Percentiles rank a stretch among this genome's conserved stretches.
Evolutionary conservation across 306 rosid species (phyloP).

Genomic region (Herpetospermum pedunculosum): DNA sequence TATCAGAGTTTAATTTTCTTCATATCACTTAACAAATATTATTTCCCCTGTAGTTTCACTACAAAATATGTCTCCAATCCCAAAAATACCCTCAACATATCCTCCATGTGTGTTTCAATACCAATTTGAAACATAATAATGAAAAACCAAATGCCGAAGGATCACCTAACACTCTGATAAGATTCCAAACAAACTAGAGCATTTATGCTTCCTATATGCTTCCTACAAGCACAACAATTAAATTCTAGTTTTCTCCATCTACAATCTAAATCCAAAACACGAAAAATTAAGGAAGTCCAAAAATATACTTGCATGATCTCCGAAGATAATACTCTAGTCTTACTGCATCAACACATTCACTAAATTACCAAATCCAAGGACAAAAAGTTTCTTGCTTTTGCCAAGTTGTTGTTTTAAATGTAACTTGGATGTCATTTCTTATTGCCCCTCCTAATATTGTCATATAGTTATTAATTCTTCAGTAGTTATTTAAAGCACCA

Average conservation of each 20-base stretch:
- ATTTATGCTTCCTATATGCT: background rate
- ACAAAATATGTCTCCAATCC: background rate
- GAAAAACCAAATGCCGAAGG: background rate
- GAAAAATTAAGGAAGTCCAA: background rate
- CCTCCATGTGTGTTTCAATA: background rate
- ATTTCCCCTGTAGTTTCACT: background rate
- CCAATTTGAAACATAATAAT: background rate
- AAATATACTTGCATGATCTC: background rate
- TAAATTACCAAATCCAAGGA: background rate
- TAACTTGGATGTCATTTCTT: background rate
- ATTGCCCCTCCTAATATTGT: background rate
- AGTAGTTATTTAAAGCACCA: background rate
- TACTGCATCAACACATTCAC: background rate
- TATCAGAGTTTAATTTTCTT: background rate
- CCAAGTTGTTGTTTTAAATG: background rate
- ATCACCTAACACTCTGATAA: background rate
- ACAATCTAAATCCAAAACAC: background rate
- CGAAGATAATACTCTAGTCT: background rate
- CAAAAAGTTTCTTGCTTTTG: background rate
- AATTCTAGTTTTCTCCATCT: background rate
- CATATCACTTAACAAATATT: background rate
- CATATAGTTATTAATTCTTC: background rate
- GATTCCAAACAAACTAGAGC: background rate
- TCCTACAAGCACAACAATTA: background rate
- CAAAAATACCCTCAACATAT: background rate